Conservation (phyloP, 192 early-diverging fungal genomes). For the Paraglomus brasilianum region DNA sequence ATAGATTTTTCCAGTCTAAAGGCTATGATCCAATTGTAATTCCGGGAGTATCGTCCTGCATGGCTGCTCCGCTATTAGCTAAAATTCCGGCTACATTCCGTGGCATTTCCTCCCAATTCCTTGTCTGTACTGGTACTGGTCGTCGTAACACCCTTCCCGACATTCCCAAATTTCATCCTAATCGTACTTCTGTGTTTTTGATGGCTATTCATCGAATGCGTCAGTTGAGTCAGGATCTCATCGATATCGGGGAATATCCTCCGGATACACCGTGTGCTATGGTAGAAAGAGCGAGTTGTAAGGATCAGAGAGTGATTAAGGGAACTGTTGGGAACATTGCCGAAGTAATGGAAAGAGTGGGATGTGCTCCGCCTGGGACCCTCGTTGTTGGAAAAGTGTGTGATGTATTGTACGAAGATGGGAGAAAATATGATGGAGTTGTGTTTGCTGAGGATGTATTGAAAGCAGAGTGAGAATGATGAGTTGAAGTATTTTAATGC, state of each 20-base stretch:
- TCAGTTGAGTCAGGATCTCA: conserved; percentile 58
- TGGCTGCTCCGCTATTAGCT: conserved; percentile 71
- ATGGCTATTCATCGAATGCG: conserved; percentile 80
- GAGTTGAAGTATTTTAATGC: no score
- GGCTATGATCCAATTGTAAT: conserved; percentile 71
- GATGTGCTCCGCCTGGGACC: conserved; percentile 75
- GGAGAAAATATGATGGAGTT: no score
- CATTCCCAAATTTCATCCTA: conserved; percentile 64
- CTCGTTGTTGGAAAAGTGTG: conserved; percentile 81
- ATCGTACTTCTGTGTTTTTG: conserved; percentile 76
- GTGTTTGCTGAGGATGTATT: no score
- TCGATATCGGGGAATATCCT: conserved; percentile 60
- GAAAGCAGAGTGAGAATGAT: no score
- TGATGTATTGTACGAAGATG: no score
- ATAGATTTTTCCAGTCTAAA: conserved; percentile 66
- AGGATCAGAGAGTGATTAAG: conserved; percentile 71
- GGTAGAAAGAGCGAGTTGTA: conserved; percentile 78
- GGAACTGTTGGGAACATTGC: conserved; percentile 67
- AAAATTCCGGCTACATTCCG: conserved; percentile 88
- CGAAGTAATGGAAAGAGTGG: conserved; percentile 58
- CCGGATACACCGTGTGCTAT: conserved; percentile 72
- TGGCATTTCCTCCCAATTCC: conserved; percentile 80
- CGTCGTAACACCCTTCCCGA: conserved; percentile 72
- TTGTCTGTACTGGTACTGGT: conserved; percentile 79
- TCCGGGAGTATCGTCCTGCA: conserved; percentile 74